These are phyloP conservation scores for Penicillium riverlandense DNA, from an alignment of 495 filamentous ascomycete genomes.

Conservation along the genomic window DNA sequence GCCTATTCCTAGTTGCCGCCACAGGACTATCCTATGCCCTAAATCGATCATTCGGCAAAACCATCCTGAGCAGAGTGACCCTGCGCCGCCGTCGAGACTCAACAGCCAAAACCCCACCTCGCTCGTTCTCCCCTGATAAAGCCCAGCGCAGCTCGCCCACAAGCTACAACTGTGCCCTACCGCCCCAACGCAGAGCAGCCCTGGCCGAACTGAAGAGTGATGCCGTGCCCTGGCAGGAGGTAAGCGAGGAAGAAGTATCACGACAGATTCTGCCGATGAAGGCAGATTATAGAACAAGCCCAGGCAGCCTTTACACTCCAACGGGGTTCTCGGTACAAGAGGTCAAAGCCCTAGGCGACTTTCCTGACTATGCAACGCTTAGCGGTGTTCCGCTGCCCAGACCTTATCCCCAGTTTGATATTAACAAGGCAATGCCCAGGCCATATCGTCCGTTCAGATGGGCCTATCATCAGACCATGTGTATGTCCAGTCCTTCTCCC, in stretches of 20 bases:
- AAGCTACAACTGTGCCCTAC: constrained; percentile 44
- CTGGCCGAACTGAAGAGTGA: constrained; percentile 28
- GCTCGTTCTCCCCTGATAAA: constrained; percentile 50
- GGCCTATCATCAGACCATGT: constrained; percentile 92
- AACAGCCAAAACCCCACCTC: constrained; percentile 47
- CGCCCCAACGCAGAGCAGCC: constrained; percentile 47
- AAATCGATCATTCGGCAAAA: constrained; percentile 1
- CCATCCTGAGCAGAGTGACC: constrained; percentile 7
- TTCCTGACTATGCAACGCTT: constrained; percentile 74
- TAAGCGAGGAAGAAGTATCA: constrained; percentile 24
- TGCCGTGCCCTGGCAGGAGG: constrained; percentile 14
- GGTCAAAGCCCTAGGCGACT: constrained; percentile 67
- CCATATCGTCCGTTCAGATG: constrained; percentile 80
- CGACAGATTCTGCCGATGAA: constrained; percentile 36
- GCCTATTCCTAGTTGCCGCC: no score
- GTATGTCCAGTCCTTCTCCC: constrained; percentile 41
- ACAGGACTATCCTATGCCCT: no score
- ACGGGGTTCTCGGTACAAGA: constrained; percentile 62
- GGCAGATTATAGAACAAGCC: constrained; percentile 31
- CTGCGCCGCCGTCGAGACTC: constrained; percentile 27
- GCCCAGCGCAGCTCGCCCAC: constrained; percentile 15
- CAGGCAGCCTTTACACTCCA: constrained; percentile 41
- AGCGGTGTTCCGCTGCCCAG: constrained; percentile 72
- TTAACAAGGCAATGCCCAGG: constrained; percentile 56
- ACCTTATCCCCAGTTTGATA: constrained; percentile 58